phyloP scores from a whole-genome alignment of 2,329 filamentous ascomycete species.

The Dryadomyces quercus-mongolicae region DNA sequence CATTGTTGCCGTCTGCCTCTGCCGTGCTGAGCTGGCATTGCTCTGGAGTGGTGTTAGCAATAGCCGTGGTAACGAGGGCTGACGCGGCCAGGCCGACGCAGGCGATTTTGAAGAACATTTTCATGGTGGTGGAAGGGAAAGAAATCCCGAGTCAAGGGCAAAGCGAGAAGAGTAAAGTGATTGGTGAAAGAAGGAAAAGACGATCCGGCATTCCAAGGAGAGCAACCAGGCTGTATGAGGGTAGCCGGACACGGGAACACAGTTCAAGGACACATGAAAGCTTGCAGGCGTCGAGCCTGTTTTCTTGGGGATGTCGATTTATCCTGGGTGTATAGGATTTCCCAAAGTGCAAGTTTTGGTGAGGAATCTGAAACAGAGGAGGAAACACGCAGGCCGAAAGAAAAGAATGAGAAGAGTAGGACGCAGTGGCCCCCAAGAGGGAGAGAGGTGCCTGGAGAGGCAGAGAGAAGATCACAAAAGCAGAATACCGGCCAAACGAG shows the following conservation, averaged over 20 bases:
- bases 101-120: neutral
- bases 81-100: constrained; percentile 7
- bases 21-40: neutral
- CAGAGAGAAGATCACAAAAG: neutral
- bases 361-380: neutral
- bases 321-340: too few species aligned
- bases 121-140: constrained; percentile 2
- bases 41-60: neutral
- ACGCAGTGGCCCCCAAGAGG: neutral
- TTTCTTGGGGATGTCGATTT: too few species aligned
- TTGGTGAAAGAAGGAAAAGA: neutral
- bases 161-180: neutral
- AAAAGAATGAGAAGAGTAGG: neutral
- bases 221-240: neutral
- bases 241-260: neutral
- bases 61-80: neutral
- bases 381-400: neutral
- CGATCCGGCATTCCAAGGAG: neutral
- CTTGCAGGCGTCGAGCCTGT: neutral
- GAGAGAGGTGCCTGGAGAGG: neutral
- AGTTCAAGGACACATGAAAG: neutral
- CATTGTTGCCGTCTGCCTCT: neutral
- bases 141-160: neutral
- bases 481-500: neutral
- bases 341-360: too few species aligned